Conservation (phyloP, 1,139 yeast species). For the Zygoascus sp. region DNA sequence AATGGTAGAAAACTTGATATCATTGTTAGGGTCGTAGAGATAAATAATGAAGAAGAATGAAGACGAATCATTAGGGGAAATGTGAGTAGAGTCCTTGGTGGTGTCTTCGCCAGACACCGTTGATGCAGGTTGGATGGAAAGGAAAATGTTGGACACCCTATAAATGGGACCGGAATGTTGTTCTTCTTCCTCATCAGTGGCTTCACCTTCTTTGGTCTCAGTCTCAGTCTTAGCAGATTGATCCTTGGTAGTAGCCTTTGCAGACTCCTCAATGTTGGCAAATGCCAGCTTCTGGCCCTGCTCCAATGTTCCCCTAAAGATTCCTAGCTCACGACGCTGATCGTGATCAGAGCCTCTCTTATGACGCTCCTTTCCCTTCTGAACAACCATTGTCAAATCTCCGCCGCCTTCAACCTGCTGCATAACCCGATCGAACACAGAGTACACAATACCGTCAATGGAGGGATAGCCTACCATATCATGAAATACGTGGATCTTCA, state of each 20-base stretch:
- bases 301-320: conserved; percentile 69
- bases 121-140: conserved; percentile 67
- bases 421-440: conserved; percentile 78
- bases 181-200: background rate
- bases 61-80: conserved; percentile 31
- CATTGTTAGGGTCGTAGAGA: conserved; percentile 72
- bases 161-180: conserved; percentile 22
- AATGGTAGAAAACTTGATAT: conserved; percentile 64
- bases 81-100: conserved; percentile 16
- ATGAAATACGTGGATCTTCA: conserved; percentile 75
- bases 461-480: conserved; percentile 72
- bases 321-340: conserved; percentile 50
- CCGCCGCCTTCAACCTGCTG: conserved; percentile 89
- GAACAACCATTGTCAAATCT: conserved; percentile 46
- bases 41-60: conserved; percentile 66
- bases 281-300: conserved; percentile 88
- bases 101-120: conserved; percentile 18
- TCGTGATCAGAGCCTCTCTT: conserved; percentile 35
- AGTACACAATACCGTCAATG: conserved; percentile 59
- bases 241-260: conserved; percentile 22
- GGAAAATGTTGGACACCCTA: conserved; percentile 62
- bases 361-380: conserved; percentile 40
- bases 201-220: conserved; percentile 6
- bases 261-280: conserved; percentile 76
- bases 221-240: conserved; percentile 29